Evolutionary conservation across 2,329 filamentous ascomycete species (phyloP).

Genomic region (Neonectria neomacrospora): DNA sequence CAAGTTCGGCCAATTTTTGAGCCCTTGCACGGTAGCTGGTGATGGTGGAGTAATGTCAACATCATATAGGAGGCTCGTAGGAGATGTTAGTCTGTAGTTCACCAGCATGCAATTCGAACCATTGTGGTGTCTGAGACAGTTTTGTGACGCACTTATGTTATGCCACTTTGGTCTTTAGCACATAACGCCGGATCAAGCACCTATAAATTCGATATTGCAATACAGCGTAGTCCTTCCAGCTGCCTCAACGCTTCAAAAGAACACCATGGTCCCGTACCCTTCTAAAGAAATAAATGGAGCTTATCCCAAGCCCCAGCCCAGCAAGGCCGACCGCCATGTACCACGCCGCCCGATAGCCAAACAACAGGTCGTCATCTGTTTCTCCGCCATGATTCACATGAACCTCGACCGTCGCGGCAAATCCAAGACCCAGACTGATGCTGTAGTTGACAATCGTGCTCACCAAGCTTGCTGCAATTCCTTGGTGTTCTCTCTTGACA

Average conservation of each 20-base stretch:
- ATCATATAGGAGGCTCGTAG: no score
- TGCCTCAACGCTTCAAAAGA: background rate
- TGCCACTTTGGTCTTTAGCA: no score
- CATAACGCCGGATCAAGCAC: no score
- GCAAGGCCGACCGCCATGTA: constrained; percentile 54
- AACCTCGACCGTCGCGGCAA: constrained; percentile 72
- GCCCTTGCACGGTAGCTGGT: no score
- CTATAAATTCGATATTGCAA: no score
- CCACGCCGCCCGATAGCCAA: constrained; percentile 34
- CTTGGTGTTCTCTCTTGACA: constrained; percentile 58
- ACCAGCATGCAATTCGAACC: no score
- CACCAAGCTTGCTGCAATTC: constrained; percentile 64
- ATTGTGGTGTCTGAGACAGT: no score
- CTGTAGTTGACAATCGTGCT: constrained; percentile 76
- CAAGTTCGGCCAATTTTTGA: no score
- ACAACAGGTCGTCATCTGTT: constrained; percentile 23
- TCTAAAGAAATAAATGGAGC: constrained; percentile 26
- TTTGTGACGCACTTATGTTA: no score
- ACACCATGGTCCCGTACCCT: background rate
- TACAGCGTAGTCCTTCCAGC: no score
- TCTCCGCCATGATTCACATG: constrained; percentile 45
- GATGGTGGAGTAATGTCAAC: no score
- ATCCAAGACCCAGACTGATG: constrained; percentile 72
- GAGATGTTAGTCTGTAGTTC: no score
- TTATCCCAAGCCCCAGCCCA: constrained; percentile 33